These are phyloP conservation scores for Pichia sp. DNA, from an alignment of 1,139 yeast genomes.

Conservation along the genomic window DNA sequence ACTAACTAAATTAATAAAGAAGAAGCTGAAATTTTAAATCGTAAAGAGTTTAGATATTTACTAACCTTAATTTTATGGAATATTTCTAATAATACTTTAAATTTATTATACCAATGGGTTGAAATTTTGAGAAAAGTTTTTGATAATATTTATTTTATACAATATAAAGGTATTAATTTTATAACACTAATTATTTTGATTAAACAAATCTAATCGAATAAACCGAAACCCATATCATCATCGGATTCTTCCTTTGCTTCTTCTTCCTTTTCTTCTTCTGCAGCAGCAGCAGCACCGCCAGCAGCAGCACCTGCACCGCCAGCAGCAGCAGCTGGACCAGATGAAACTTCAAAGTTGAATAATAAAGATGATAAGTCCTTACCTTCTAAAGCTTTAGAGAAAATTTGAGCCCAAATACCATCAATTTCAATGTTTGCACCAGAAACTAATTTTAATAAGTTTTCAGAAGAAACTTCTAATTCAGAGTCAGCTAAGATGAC, in stretches of 20 bases:
- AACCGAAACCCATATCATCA: slow-evolving; percentile 69
- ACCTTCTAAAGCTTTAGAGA: slow-evolving; percentile 74
- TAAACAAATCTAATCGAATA: slow-evolving; percentile 53
- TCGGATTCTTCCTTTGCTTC: slow-evolving; percentile 60
- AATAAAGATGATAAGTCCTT: slow-evolving; percentile 72
- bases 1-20: too few species aligned
- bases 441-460: slow-evolving; percentile 61
- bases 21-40: too few species aligned
- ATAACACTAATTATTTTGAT: slow-evolving; percentile 1
- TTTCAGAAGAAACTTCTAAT: slow-evolving; percentile 70
- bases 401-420: slow-evolving; percentile 74
- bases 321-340: slow-evolving; percentile 58
- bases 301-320: slow-evolving; percentile 52
- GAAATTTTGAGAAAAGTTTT: too few species aligned
- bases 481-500: slow-evolving; percentile 83
- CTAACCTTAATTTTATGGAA: too few species aligned
- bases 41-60: too few species aligned
- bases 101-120: too few species aligned
- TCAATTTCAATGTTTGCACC: slow-evolving; percentile 71
- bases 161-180: background rate
- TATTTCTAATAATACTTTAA: too few species aligned
- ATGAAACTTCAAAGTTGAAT: slow-evolving; percentile 72
- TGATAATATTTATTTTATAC: too few species aligned
- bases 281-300: slow-evolving; percentile 53
- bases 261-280: slow-evolving; percentile 53